Percentiles rank a stretch among this genome's conserved stretches.
Evolutionary conservation across 2,329 filamentous ascomycete species (phyloP).

Genomic region (Huntiella moniliformis): DNA sequence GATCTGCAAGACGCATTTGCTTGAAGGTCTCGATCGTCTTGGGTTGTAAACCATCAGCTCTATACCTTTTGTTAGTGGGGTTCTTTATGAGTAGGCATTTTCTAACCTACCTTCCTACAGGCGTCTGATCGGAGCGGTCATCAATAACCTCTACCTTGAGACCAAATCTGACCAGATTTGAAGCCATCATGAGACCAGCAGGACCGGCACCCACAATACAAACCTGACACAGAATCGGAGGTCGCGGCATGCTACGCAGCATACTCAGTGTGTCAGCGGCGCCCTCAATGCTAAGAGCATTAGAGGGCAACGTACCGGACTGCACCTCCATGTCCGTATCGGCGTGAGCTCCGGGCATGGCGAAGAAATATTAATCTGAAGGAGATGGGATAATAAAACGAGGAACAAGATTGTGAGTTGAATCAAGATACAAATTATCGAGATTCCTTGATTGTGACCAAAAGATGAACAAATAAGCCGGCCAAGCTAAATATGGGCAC

Average conservation of each 20-base stretch:
- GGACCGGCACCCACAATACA: slow-evolving; percentile 37
- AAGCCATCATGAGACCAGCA: slow-evolving; percentile 35
- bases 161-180: slow-evolving; percentile 42
- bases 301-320: slow-evolving; percentile 17
- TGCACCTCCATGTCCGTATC: slow-evolving; percentile 17
- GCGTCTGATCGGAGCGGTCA: slow-evolving; percentile 47
- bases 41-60: slow-evolving; percentile 55
- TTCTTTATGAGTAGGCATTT: neutral
- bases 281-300: slow-evolving; percentile 17
- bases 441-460: too few species aligned
- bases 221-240: slow-evolving; percentile 27
- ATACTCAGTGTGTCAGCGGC: slow-evolving; percentile 28
- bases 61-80: slow-evolving; percentile 14
- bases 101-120: slow-evolving; percentile 33
- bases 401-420: neutral
- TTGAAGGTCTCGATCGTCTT: slow-evolving; percentile 63
- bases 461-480: too few species aligned
- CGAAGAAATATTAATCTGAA: too few species aligned
- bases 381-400: slow-evolving; percentile 14
- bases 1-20: slow-evolving; percentile 54
- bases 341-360: slow-evolving; percentile 20
- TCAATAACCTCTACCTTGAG: slow-evolving; percentile 48
- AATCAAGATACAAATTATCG: too few species aligned
- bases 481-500: too few species aligned
- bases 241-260: slow-evolving; percentile 28